These are phyloP conservation scores for Clausena lansium DNA, from an alignment of 345 rosid genomes.

Conservation along the genomic window DNA sequence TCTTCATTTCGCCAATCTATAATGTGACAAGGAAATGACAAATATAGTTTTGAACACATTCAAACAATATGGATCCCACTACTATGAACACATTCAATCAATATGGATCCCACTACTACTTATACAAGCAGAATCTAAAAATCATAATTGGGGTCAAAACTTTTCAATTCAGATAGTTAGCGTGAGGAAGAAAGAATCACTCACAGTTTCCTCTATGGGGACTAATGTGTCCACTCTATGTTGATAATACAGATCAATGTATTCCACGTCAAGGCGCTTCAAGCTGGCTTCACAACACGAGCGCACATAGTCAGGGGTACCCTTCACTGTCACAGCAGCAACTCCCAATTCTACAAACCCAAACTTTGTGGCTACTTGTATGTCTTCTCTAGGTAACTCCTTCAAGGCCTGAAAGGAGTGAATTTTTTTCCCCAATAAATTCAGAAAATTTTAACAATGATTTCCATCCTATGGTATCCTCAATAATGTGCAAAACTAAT, in stretches of 20 bases:
- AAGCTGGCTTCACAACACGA: constrained; percentile 34
- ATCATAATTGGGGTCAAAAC: not conserved
- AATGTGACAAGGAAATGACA: no score
- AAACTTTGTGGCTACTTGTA: constrained; percentile 40
- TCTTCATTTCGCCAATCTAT: no score
- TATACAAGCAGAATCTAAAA: not conserved
- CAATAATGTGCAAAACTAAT: not conserved
- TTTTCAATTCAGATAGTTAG: not conserved
- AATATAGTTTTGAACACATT: no score
- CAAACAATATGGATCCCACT: no score
- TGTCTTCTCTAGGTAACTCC: constrained; percentile 34
- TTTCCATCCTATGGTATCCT: not conserved
- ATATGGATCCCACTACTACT: no score
- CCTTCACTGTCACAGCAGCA: not conserved
- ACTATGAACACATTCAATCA: no score
- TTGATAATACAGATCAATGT: constrained; percentile 37
- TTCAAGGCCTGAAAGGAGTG: constrained; percentile 28
- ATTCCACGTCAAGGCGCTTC: constrained; percentile 35
- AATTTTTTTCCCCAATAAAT: not conserved
- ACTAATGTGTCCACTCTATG: constrained; percentile 28
- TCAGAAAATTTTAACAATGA: not conserved
- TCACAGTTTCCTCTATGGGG: constrained; percentile 40
- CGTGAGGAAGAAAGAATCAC: not conserved
- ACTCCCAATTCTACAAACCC: constrained; percentile 3
- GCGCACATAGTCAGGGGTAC: constrained; percentile 29